Conservation (phyloP, 1,284 basidiomycete genomes). For the Veloboletus limbatus region DNA sequence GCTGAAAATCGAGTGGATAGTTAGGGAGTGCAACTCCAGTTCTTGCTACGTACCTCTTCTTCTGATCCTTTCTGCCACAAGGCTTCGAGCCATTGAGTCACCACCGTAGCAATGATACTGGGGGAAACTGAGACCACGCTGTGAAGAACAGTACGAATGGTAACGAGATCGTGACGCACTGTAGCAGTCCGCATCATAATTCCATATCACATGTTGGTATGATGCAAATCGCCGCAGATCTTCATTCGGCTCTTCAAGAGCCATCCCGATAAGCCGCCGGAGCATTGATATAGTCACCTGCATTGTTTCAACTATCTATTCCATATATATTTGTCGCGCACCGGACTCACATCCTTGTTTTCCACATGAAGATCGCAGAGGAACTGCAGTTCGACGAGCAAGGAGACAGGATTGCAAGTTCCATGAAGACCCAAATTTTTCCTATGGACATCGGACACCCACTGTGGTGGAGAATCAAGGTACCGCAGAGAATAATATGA, state of each 20-base stretch:
- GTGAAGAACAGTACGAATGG: neutral
- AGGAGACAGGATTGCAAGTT: constrained; percentile 16
- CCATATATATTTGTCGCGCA: neutral
- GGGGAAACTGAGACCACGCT: constrained; percentile 30
- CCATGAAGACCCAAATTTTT: neutral
- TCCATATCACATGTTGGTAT: constrained; percentile 59
- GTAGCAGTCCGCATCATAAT: constrained; percentile 38
- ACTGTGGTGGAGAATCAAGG: constrained; percentile 18
- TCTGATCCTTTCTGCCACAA: constrained; percentile 40
- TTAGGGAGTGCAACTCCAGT: neutral
- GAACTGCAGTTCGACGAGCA: constrained; percentile 27
- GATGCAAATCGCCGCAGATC: constrained; percentile 44
- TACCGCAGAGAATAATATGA: neutral
- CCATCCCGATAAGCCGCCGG: constrained; percentile 36
- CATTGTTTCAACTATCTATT: neutral
- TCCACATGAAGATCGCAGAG: constrained; percentile 15
- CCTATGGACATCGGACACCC: constrained; percentile 9
- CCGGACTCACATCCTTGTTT: constrained; percentile 21
- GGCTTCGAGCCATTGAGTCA: constrained; percentile 49
- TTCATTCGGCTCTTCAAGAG: constrained; percentile 32
- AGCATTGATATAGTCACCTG: constrained; percentile 19
- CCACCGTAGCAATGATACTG: constrained; percentile 33
- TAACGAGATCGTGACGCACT: constrained; percentile 18
- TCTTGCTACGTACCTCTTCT: constrained; percentile 12
- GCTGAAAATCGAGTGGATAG: constrained; percentile 16